Conservation (phyloP, 805 yeast genomes). For the Yamadazyma paraphyllophila region DNA sequence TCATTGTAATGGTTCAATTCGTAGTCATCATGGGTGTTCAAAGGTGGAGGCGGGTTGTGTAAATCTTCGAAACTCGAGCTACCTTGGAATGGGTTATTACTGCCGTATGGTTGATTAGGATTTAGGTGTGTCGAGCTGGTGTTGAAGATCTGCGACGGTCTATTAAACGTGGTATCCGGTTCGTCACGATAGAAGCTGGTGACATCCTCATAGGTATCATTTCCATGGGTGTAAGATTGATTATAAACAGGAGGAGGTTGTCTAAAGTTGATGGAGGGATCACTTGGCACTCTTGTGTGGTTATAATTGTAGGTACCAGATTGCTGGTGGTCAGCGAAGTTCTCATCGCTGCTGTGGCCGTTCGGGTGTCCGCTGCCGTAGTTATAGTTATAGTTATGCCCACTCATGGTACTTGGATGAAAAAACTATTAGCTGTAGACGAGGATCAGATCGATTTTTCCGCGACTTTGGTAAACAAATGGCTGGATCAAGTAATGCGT, state of each 20-base stretch:
- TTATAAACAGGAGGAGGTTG: slow-evolving; percentile 27
- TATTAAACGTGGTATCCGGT: slow-evolving; percentile 16
- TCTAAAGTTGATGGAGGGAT: slow-evolving; percentile 25
- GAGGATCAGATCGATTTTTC: slow-evolving; percentile 6
- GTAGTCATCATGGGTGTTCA: slow-evolving; percentile 13
- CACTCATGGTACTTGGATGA: slow-evolving; percentile 5
- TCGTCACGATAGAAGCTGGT: slow-evolving; percentile 21
- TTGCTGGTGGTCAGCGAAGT: slow-evolving; percentile 12
- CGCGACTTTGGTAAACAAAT: slow-evolving; percentile 9
- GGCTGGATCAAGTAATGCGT: slow-evolving; percentile 7
- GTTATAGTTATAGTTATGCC: slow-evolving; percentile 8
- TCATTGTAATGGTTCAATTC: slow-evolving; percentile 23
- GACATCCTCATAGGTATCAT: slow-evolving; percentile 21
- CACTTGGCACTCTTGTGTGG: slow-evolving; percentile 11
- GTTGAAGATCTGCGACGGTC: slow-evolving; percentile 28
- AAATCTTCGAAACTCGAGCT: slow-evolving; percentile 11
- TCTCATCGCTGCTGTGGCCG: background rate
- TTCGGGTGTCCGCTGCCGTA: background rate
- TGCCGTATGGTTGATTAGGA: slow-evolving; percentile 11
- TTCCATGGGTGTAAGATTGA: slow-evolving; percentile 8
- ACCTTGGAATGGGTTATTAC: slow-evolving; percentile 15
- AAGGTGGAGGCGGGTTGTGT: slow-evolving; percentile 10
- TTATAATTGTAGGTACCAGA: slow-evolving; percentile 19
- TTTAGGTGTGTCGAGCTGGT: slow-evolving; percentile 19
- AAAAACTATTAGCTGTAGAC: background rate